Conservation (phyloP, 495 filamentous ascomycete genomes). For the Penicillium angulare region DNA sequence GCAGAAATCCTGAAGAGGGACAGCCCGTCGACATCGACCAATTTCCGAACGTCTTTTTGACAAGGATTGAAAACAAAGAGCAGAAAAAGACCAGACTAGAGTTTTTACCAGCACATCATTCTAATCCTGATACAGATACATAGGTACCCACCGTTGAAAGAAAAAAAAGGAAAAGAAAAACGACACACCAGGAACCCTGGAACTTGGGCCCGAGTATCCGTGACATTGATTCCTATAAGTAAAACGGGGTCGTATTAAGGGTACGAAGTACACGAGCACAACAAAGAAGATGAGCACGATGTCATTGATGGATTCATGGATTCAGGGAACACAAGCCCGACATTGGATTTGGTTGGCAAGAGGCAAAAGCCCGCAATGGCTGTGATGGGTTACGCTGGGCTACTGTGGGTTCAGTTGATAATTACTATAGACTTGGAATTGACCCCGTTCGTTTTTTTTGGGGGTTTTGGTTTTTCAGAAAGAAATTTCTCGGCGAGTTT, state of each 20-base stretch:
- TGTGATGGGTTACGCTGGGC: conserved; percentile 2
- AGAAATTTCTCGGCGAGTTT: too few species aligned
- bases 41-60: background rate
- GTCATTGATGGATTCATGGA: too few species aligned
- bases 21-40: too few species aligned
- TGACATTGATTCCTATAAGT: conserved; percentile 8
- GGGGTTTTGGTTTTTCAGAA: too few species aligned
- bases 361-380: conserved; percentile 3
- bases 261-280: conserved; percentile 4
- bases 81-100: background rate
- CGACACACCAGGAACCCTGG: conserved; percentile 1
- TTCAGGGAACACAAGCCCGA: background rate
- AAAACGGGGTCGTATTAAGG: conserved; percentile 7
- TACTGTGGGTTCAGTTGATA: background rate
- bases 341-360: background rate
- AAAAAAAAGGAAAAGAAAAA: background rate
- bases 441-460: background rate
- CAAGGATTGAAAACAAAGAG: background rate
- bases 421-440: background rate
- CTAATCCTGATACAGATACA: background rate
- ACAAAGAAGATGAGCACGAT: too few species aligned
- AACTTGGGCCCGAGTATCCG: conserved; percentile 11
- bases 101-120: background rate
- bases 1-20: conserved; percentile 16
- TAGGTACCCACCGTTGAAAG: conserved; percentile 6